Base-by-base conservation (phyloP, 2,329 filamentous ascomycete species). In the Fusarium longipes region DNA sequence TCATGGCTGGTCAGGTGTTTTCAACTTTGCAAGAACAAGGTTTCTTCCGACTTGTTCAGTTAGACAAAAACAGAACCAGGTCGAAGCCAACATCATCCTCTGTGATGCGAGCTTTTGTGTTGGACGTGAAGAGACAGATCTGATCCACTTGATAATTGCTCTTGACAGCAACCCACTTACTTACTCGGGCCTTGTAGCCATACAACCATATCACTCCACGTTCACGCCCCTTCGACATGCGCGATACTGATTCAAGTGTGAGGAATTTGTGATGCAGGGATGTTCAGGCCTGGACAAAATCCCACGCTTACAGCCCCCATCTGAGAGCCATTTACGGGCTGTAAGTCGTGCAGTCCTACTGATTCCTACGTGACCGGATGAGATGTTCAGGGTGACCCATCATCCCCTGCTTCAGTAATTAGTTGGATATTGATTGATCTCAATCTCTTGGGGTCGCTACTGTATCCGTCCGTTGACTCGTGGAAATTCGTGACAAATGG, bases 101-200 rank as follows among this genome's bases (percentile, higher is more conserved):
- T 40, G 25, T 42, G 59, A 50, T 49, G 39, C 32, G 44, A 65
- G 50, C 32, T 63, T 67, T 67, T 56, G 44, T 39, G 49, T 66
- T 64, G 24, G 40, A 18, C 45, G 35, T 58, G 52, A 58, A 54
- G 55, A 51, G 42, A 50, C 36, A 65, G n/a, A 42, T 56, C 35
- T 68, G 65, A 67, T 72, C 70, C 70, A 72, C 70, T 55, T n/a
- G 22, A 48, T 42, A 38, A 48, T 70, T 71, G 42, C 52, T 48
- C 56, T 67, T 64, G 54, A 53, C 47, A 65, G 53, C 67, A 72
- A 70, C 58, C 69, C 67, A 70, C 27, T 39, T 24, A 38, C 29
- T 49, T 45, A 33, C 35, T 48, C 45, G 38, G 56, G 49, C 43
- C 50, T 43, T 51, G 45, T 47, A 55, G 52, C 40, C 45, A 39